These are phyloP conservation scores for Arthonia radiata DNA, from an alignment of 495 filamentous ascomycete genomes.

Conservation along the genomic window DNA sequence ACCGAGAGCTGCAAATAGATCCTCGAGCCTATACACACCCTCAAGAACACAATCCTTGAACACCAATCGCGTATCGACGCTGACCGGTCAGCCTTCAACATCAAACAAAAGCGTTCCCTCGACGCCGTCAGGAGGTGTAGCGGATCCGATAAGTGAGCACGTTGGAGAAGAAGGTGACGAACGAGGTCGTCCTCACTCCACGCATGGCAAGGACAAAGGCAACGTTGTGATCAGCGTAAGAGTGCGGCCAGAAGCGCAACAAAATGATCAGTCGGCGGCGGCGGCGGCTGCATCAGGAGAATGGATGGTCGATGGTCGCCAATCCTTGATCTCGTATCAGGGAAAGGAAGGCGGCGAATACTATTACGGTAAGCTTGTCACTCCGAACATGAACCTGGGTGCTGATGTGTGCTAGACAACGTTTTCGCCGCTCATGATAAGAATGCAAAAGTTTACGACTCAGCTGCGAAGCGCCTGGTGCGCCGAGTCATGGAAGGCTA, in stretches of 20 bases:
- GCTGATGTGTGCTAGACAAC: constrained; percentile 39
- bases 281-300: constrained; percentile 48
- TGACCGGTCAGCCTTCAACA: no score
- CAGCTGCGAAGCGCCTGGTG: constrained; percentile 77
- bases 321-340: constrained; percentile 53
- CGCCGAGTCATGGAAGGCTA: constrained; percentile 97
- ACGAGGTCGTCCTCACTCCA: no score
- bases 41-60: no score
- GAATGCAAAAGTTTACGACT: constrained; percentile 83
- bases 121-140: no score
- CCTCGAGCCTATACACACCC: no score
- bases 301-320: constrained; percentile 77
- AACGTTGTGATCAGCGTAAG: constrained; percentile 93
- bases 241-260: constrained; percentile 56
- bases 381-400: constrained; percentile 1
- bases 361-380: constrained; percentile 46
- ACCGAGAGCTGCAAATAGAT: no score
- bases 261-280: constrained; percentile 29
- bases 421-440: constrained; percentile 82
- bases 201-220: constrained; percentile 46
- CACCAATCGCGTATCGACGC: no score
- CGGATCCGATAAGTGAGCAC: no score
- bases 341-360: constrained; percentile 85
- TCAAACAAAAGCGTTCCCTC: no score
- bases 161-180: no score